Base-by-base conservation (phyloP, 495 filamentous ascomycete genomes). In the Rostrohypoxylon terebratum region DNA sequence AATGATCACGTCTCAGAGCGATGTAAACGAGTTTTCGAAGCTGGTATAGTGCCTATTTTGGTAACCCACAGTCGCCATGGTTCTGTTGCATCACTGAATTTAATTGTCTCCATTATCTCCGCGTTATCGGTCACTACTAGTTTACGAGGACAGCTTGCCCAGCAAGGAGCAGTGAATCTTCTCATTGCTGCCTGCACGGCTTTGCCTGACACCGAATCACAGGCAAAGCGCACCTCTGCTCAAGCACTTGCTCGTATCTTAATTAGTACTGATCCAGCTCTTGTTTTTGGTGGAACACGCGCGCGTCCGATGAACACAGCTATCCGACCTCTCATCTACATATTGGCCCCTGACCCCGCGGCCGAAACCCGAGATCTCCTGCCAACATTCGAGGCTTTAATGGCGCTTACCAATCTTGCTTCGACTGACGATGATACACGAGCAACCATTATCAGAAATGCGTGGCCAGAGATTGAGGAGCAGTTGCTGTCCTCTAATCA, bases 331-430 rank as follows among this genome's bases (percentile, higher is more conserved):
- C 86, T 99, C 3, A 77, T 92, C 14, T 87, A 87, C 18, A 90
- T 98, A 28, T 84, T 98, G 14, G 77, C 82, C 1, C 81, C 85
- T 6, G 84, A 89, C 38, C 81, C 85, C 1, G 77, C 80, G 20
- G 87, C 90, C 21, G 91, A 92, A 13, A 87, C 88, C 0, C 88
- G 91, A 48, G 90, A 95, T 77, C 89, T 98, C n/a, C 86, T 98
- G 6, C 93, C 94, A 0, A 88, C 91, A 3, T 99, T 98, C 75
- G 96, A 99, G 77, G 87, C 91, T 1, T 85, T 98, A 13, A 88
- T 98, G 63, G 96, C 96, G 1, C 87, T 99, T 31, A 97, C 96
- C 0, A 99, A 99, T 73, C 86, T 98, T 7, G 96, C 95, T 0
- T 94, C 93, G 0, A 89, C 89, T 14, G 87, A 91, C 28, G 87